These are phyloP conservation scores for Hypoxylon sp. DNA, from an alignment of 2,329 filamentous ascomycete genomes.

Conservation along the genomic window DNA sequence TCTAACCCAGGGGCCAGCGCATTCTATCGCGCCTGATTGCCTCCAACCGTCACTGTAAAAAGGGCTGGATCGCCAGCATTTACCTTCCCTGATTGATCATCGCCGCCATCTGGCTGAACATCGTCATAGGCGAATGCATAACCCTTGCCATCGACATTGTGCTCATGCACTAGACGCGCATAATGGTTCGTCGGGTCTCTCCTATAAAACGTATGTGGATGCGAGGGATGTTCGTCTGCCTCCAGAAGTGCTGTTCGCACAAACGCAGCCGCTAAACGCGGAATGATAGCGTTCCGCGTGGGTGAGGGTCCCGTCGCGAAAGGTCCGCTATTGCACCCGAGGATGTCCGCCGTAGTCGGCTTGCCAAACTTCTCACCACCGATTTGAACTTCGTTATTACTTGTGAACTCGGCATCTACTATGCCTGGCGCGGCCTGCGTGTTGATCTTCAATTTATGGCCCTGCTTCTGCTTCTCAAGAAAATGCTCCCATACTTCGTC, in stretches of 20 bases:
- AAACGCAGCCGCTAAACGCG: constrained; percentile 62
- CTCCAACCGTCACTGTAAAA: constrained; percentile 68
- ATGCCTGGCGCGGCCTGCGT: constrained; percentile 74
- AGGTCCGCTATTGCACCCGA: constrained; percentile 75
- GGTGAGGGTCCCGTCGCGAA: constrained; percentile 64
- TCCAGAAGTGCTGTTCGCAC: constrained; percentile 70
- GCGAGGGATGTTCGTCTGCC: constrained; percentile 60
- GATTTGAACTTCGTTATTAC: constrained; percentile 58
- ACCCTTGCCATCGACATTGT: constrained; percentile 67
- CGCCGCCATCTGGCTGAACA: constrained; percentile 66
- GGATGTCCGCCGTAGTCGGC: constrained; percentile 74
- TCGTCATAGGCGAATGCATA: constrained; percentile 76
- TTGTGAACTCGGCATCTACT: constrained; percentile 65
- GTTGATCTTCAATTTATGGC: constrained; percentile 68
- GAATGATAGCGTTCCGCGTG: constrained; percentile 63
- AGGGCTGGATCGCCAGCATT: constrained; percentile 65
- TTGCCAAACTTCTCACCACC: constrained; percentile 64
- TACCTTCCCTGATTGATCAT: constrained; percentile 70
- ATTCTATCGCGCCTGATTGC: constrained; percentile 48
- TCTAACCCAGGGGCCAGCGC: constrained; percentile 5
- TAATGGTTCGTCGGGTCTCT: constrained; percentile 70
- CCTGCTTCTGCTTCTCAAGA: constrained; percentile 40
- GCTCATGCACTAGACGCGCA: constrained; percentile 68
- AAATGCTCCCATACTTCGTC: constrained; percentile 61
- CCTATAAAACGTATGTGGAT: constrained; percentile 57